Percentiles rank a stretch among this genome's conserved stretches.
Conservation (phyloP, 106 monocot species). For the Dactylorhiza incarnata region DNA sequence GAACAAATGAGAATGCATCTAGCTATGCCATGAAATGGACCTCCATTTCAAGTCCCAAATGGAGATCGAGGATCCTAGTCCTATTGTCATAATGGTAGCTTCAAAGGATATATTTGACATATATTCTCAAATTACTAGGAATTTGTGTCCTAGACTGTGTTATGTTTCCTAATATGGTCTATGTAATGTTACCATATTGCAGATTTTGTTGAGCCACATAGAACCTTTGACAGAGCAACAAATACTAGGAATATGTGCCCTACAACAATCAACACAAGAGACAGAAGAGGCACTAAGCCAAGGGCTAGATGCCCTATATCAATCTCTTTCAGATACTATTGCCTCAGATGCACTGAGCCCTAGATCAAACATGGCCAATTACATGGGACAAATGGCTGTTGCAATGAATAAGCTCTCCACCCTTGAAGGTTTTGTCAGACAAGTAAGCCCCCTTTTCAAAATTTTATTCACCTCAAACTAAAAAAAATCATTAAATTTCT, state of each 20-base stretch:
- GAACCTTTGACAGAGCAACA: conserved; percentile 89
- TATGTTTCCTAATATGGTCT: not conserved
- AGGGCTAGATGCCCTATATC: conserved; percentile 76
- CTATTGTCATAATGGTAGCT: too few species aligned
- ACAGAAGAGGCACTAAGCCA: conserved; percentile 86
- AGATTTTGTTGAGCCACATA: conserved; percentile 57
- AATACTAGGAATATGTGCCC: conserved; percentile 54
- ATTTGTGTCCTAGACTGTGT: too few species aligned
- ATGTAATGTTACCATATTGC: not conserved
- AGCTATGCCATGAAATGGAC: too few species aligned
- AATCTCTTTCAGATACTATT: conserved; percentile 65
- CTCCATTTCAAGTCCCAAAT: too few species aligned
- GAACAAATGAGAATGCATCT: too few species aligned
- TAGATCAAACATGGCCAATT: conserved; percentile 75
- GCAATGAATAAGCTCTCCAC: conserved; percentile 86
- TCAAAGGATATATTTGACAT: too few species aligned
- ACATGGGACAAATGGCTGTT: conserved; percentile 86
- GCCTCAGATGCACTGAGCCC: conserved; percentile 55
- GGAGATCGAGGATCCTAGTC: too few species aligned
- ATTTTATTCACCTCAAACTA: not conserved
- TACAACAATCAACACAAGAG: conserved; percentile 77
- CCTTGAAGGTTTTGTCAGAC: conserved; percentile 69
- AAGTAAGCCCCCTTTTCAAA: conserved; percentile 31
- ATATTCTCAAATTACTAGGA: too few species aligned
- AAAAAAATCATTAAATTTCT: not conserved